Base-by-base conservation (phyloP, 176 grass and related monocot genomes). In the Musa acuminata region DNA sequence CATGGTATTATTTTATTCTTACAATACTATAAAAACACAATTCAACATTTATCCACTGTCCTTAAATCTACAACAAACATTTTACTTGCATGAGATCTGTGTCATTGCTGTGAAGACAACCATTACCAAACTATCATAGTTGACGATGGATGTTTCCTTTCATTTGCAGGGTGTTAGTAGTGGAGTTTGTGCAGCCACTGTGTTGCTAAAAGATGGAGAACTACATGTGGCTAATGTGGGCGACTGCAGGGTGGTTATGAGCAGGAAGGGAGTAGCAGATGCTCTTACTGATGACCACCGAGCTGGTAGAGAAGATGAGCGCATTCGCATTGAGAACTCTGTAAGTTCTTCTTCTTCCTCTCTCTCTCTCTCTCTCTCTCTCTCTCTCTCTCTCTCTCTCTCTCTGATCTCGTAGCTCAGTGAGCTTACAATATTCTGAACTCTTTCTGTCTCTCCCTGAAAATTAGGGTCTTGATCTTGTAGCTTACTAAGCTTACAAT, bases 221-320 rank as follows among this genome's bases (percentile, higher is more conserved):
- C 52, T 92, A 24, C 90, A 89, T 75, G 89, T 84, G 0, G 89
- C 92, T 13, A 92, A 96, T 67, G 89, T 85, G 9, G 92, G 92
- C 69, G 92, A 96, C 77, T 96, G 92, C 80, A 77, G 92, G 12
- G 80, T 84, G 64, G 89, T 96, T 1, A 78, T 96, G n/a, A 73
- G 89, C 59, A 80, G 70, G 72, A 68, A 73, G 26, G 60, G 76
- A 48, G 83, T 67, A 8, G 92, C 92, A n/a, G 69, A 53, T 12
- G 83, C 83, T 25, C 80, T 96, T 25, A 96, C 92, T 4, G 55
- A 22, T n/a, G 92, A 96, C 85, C 92, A 96, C 49, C 85, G 80
- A 20, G 75, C 85, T 23, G 81, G 21, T 24, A 80, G 81, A 53
- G 78, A 86, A 59, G 89, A 90, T 29, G 92, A 92, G 84, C 54